phyloP scores from a whole-genome alignment of 73 alveolate species.

The Tetrahymena borealis region DNA sequence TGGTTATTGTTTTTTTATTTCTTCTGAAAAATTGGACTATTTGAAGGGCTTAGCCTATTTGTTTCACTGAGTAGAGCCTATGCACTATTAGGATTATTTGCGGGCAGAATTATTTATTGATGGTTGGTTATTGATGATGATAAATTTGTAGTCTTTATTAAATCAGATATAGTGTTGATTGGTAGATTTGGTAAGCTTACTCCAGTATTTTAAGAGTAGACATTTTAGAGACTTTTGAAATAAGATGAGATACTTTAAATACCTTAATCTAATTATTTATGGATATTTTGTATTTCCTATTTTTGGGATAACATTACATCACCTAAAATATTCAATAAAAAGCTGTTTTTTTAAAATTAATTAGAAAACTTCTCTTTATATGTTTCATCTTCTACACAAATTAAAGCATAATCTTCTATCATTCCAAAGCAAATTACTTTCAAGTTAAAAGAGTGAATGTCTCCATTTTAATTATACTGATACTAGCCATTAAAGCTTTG shows the following conservation, averaged over 20 bases:
- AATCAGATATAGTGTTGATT: not conserved
- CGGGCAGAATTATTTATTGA: too few species aligned
- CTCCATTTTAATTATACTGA: not conserved
- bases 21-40: not conserved
- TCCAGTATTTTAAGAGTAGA: not conserved
- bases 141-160: not conserved
- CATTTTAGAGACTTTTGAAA: not conserved
- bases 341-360: not conserved
- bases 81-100: too few species aligned
- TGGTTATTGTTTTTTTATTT: not conserved
- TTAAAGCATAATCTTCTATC: not conserved
- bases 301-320: not conserved
- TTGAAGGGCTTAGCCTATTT: not conserved
- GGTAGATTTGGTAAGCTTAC: not conserved
- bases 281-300: not conserved
- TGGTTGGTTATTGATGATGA: too few species aligned
- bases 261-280: not conserved
- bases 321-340: not conserved
- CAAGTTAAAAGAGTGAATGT: not conserved
- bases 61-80: not conserved
- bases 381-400: not conserved
- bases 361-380: not conserved
- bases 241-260: not conserved
- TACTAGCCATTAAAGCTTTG: not conserved
- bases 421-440: not conserved